Conservation (phyloP, 108 stramenopile genomes). For the Nitzschia sp. region DNA sequence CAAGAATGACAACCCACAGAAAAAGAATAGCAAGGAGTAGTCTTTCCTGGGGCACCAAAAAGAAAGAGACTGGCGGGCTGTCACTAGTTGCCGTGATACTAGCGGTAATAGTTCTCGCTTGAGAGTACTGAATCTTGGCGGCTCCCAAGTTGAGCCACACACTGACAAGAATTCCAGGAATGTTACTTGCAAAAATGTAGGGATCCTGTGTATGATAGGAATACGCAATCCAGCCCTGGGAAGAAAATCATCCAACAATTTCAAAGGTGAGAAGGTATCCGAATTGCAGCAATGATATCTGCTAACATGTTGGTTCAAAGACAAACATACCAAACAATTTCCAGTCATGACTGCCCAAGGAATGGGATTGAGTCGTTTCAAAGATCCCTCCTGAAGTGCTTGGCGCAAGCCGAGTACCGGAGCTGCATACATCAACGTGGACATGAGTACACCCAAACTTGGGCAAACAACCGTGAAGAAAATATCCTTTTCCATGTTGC, state of each 20-base stretch:
- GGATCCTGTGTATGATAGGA: constrained; percentile 55
- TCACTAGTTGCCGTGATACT: constrained; percentile 1
- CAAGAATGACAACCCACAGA: constrained; percentile 36
- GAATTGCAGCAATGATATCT: constrained; percentile 4
- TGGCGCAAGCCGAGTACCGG: constrained; percentile 35
- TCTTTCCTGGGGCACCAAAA: constrained; percentile 43
- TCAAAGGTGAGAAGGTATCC: too few species aligned
- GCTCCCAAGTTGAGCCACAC: constrained; percentile 82
- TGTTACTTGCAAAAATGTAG: constrained; percentile 72
- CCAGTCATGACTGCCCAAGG: constrained; percentile 84
- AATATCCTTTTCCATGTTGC: constrained; percentile 28
- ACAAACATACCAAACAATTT: constrained; percentile 50
- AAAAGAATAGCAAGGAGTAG: constrained; percentile 37
- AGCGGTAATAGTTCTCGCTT: not conserved
- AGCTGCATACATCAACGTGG: constrained; percentile 49
- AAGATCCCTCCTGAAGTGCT: constrained; percentile 39
- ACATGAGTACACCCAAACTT: constrained; percentile 56
- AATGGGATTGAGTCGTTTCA: constrained; percentile 63
- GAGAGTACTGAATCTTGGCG: constrained; percentile 73
- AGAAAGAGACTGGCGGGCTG: constrained; percentile 13
- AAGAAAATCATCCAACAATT: not conserved
- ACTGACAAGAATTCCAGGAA: constrained; percentile 68
- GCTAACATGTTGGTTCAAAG: not conserved
- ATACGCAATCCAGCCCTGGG: constrained; percentile 60
- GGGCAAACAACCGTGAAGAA: constrained; percentile 63